Evolutionary conservation across 495 filamentous ascomycete genomes (phyloP), one percentile per base, ranked within the genome.

Genomic region (Mycothermus thermophilus): DNA sequence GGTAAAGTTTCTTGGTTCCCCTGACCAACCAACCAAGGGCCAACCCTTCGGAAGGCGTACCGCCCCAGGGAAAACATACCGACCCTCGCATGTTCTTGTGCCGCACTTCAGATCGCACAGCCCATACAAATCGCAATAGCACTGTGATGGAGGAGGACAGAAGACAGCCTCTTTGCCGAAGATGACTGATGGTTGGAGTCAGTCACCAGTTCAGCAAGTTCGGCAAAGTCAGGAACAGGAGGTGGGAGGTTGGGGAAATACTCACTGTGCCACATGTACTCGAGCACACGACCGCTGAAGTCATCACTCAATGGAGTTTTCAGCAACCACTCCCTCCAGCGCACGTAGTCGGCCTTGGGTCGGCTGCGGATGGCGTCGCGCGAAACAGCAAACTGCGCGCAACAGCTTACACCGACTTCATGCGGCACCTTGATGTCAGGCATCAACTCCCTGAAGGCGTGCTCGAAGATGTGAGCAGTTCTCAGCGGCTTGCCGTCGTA

Each of bases 201-300:
- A 6, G 16, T 14, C 4, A n/a, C 23, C 13, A 3, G 4, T 8
- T 44, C 23, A 11, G 66, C 54, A 47, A 55, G 62, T 24, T 62
- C 17, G 47, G 13, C 16, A 12, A 13, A 34, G 11, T 10, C 8
- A n/a, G 29, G 3, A 22, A 24, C 13, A 15, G 20, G 16, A n/a
- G n/a, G n/a, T n/a, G n/a, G n/a, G n/a, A n/a, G n/a, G n/a, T n/a
- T n/a, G 9, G 3, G 13, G 12, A 45, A 14, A 34, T 72, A 79
- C 40, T 75, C 63, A 41, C 78, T 70, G 56, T 84, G 79, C 79
- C 80, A 84, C 38, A 74, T 47, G 44, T 77, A 83, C 56, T 84
- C 80, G 59, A 81, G 63, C 11, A 84, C 60, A 11, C 78, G 48
- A 4, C 79, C 79, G 27, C 66, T 74, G 23, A 69, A 49, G 16